phyloP scores from a whole-genome alignment of 257 asterid species.

The Craterostigma plantagineum region DNA sequence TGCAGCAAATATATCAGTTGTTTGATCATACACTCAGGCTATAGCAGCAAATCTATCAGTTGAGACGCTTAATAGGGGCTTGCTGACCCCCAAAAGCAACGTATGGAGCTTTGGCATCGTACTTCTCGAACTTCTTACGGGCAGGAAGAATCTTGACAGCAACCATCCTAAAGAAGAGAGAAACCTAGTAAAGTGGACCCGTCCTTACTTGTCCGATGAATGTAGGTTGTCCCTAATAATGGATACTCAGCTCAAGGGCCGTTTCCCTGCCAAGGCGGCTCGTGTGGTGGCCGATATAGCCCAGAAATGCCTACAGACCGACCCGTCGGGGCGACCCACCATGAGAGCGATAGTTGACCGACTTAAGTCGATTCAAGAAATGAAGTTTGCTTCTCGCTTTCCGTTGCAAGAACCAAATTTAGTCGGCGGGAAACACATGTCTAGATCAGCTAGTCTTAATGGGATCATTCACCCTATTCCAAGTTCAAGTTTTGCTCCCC shows the following conservation, averaged over 20 bases:
- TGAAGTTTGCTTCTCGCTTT: slow-evolving; percentile 64
- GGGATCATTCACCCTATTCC: slow-evolving; percentile 43
- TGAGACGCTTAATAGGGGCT: slow-evolving; percentile 77
- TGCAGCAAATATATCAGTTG: too few species aligned
- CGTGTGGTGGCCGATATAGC: slow-evolving; percentile 77
- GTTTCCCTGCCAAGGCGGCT: slow-evolving; percentile 76
- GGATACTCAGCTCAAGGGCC: slow-evolving; percentile 84
- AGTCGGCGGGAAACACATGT: slow-evolving; percentile 45
- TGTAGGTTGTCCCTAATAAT: slow-evolving; percentile 64
- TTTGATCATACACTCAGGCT: slow-evolving; percentile 35
- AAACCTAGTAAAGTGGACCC: slow-evolving; percentile 75
- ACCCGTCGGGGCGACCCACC: slow-evolving; percentile 81
- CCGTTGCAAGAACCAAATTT: slow-evolving; percentile 80
- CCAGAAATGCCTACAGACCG: slow-evolving; percentile 66
- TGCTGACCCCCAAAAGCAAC: slow-evolving; percentile 81
- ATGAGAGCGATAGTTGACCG: slow-evolving; percentile 76
- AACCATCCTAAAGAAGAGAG: slow-evolving; percentile 75
- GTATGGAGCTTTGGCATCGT: slow-evolving; percentile 90
- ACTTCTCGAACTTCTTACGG: slow-evolving; percentile 83
- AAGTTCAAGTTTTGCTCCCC: too few species aligned
- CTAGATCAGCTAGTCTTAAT: slow-evolving; percentile 63
- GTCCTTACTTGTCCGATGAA: slow-evolving; percentile 72
- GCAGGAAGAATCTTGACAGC: slow-evolving; percentile 58
- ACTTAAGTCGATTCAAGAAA: slow-evolving; percentile 56
- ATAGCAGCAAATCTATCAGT: slow-evolving; percentile 49